These are phyloP conservation scores for Cetraspora pellucida DNA, from an alignment of 192 early-diverging fungal genomes.

Conservation along the genomic window DNA sequence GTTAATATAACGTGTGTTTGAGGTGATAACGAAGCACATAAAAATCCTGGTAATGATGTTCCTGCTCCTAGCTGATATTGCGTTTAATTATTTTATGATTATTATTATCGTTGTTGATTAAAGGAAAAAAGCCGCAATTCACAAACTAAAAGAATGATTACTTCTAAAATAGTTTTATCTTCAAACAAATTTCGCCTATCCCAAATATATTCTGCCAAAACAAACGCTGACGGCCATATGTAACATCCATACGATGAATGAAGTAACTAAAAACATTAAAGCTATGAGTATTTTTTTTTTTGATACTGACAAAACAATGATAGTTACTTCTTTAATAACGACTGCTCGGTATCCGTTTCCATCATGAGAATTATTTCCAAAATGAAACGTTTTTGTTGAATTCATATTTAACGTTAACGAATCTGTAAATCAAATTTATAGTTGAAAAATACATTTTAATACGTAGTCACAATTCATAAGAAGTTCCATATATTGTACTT, in stretches of 20 bases:
- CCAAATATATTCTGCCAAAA: conserved; percentile 65
- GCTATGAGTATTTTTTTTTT: not conserved
- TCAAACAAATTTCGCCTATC: conserved; percentile 39
- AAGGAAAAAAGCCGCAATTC: not conserved
- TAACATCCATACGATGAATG: conserved; percentile 65
- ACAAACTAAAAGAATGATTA: conserved; percentile 7
- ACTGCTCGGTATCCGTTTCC: not conserved
- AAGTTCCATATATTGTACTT: too few species aligned
- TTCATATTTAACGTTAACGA: too few species aligned
- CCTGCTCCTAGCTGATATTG: conserved; percentile 65
- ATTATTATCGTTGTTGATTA: not conserved
- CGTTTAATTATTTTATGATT: too few species aligned
- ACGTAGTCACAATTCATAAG: too few species aligned
- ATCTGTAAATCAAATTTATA: too few species aligned
- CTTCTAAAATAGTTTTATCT: conserved; percentile 42
- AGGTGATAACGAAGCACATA: conserved; percentile 39
- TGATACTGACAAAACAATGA: not conserved
- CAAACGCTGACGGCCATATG: conserved; percentile 73
- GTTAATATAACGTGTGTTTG: conserved; percentile 43
- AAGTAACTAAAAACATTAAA: conserved; percentile 44
- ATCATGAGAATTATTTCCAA: not conserved
- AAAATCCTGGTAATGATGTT: conserved; percentile 64
- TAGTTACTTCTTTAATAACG: not conserved
- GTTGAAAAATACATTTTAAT: too few species aligned
- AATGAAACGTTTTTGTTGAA: not conserved